phyloP scores from a whole-genome alignment of 352 stramenopile species.

The Globisporangium spiculum region DNA sequence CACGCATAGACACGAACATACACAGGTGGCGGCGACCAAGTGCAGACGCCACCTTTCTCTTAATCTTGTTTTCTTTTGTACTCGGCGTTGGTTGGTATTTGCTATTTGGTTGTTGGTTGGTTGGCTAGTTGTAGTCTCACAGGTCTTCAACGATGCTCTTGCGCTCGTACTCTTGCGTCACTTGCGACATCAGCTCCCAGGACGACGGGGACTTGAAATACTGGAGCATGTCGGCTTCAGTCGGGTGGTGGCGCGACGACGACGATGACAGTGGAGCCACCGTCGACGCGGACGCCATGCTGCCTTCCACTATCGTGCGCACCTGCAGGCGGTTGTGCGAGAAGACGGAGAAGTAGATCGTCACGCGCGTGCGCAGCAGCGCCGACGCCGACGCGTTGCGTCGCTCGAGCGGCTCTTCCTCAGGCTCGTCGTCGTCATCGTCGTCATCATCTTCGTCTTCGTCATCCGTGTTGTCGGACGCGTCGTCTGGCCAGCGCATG shows the following conservation, averaged over 20 bases:
- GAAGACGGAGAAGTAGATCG: conserved; percentile 61
- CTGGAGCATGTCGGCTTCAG: conserved; percentile 60
- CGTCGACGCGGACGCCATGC: conserved; percentile 34
- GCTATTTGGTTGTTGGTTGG: neutral
- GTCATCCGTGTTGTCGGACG: neutral
- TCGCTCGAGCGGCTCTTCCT: conserved; percentile 41
- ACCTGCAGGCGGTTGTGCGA: conserved; percentile 47
- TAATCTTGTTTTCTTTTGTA: neutral
- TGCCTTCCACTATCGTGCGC: conserved; percentile 62
- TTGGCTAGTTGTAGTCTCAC: conserved; percentile 10
- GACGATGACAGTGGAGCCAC: conserved; percentile 16
- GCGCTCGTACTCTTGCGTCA: conserved; percentile 50
- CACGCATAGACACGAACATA: conserved; percentile 14
- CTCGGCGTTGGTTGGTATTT: neutral
- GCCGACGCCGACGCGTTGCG: conserved; percentile 20
- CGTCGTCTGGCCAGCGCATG: conserved; percentile 62
- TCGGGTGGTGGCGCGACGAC: conserved; percentile 24
- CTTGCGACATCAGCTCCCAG: conserved; percentile 66
- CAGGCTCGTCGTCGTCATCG: conserved; percentile 42
- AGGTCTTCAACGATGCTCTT: conserved; percentile 14
- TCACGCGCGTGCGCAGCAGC: conserved; percentile 54
- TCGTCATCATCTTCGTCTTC: conserved; percentile 23
- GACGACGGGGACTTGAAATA: conserved; percentile 72
- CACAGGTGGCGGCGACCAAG: neutral
- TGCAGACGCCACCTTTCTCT: neutral